phyloP scores from a whole-genome alignment of 108 stramenopile species.

The Nannochloropsis granulata region DNA sequence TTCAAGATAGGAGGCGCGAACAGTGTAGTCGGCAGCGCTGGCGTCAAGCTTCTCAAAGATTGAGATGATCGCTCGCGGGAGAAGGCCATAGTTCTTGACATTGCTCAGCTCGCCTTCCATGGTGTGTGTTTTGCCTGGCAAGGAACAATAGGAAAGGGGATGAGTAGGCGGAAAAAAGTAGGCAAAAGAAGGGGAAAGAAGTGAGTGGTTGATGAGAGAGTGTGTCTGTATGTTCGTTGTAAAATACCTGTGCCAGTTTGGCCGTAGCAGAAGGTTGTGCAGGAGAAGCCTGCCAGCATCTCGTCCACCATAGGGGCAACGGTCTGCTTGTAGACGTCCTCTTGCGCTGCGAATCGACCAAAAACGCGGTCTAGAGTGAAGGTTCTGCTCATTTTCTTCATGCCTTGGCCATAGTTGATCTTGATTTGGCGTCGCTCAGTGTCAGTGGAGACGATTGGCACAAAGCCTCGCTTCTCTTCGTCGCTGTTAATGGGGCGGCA shows the following conservation, averaged over 20 bases:
- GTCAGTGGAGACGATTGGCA: constrained; percentile 38
- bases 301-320: constrained; percentile 47
- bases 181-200: neutral
- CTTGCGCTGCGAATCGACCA: constrained; percentile 41
- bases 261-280: constrained; percentile 39
- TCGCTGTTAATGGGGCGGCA: constrained; percentile 42
- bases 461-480: constrained; percentile 32
- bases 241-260: constrained; percentile 42
- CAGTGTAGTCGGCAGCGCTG: constrained; percentile 40
- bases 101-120: constrained; percentile 47
- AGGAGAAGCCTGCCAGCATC: constrained; percentile 46
- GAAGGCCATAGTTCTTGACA: constrained; percentile 37
- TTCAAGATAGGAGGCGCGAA: constrained; percentile 48
- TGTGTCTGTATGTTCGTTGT: constrained; percentile 19
- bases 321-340: constrained; percentile 39
- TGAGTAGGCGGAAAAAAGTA: neutral
- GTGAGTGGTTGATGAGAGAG: constrained; percentile 23
- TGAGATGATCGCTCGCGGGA: constrained; percentile 39
- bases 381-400: constrained; percentile 33
- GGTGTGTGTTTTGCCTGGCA: constrained; percentile 14
- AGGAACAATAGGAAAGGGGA: neutral
- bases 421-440: constrained; percentile 11
- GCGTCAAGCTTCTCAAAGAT: constrained; percentile 44
- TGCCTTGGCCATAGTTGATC: constrained; percentile 2
- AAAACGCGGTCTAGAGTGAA: constrained; percentile 43